A percentile compares a stretch with the other conserved stretches of the same genome.
phyloP scores from a whole-genome alignment of 2,329 filamentous ascomycete species.

The Zymoseptoria brevis region DNA sequence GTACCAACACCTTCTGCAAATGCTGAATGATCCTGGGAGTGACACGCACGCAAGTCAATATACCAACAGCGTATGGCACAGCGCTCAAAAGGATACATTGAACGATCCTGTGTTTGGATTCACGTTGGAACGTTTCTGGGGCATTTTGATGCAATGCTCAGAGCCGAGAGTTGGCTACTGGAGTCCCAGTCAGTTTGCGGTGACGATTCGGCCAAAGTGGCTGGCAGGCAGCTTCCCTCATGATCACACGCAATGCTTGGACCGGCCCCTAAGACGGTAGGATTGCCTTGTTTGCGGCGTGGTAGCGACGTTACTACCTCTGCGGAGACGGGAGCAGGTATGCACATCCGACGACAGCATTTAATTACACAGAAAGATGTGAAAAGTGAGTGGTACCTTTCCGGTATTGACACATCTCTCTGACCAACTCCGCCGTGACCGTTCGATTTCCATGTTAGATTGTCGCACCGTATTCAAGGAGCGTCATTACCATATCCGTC shows the following conservation, averaged over 20 bases:
- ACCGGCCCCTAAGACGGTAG: background rate
- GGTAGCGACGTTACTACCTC: too few species aligned
- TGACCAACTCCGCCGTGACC: too few species aligned
- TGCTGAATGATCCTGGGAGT: slow-evolving; percentile 24
- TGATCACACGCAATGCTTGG: background rate
- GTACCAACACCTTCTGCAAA: slow-evolving; percentile 29
- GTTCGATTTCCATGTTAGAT: too few species aligned
- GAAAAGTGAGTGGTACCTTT: too few species aligned
- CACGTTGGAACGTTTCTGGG: background rate
- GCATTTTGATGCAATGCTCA: background rate
- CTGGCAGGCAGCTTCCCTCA: background rate
- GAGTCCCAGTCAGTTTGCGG: background rate
- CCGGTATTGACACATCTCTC: too few species aligned
- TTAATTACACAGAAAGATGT: too few species aligned
- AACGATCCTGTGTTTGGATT: background rate
- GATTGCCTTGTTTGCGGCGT: too few species aligned
- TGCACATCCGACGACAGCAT: too few species aligned
- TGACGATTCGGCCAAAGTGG: background rate
- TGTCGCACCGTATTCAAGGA: too few species aligned
- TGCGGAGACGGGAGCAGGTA: too few species aligned
- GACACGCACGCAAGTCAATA: too few species aligned
- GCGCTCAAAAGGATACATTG: background rate
- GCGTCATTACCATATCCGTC: too few species aligned
- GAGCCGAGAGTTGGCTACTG: background rate
- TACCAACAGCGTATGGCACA: background rate